A percentile compares a stretch with the other conserved stretches of the same genome.
Conservation (phyloP, 73 alveolate species). For the Paramecium tetraurelia region DNA sequence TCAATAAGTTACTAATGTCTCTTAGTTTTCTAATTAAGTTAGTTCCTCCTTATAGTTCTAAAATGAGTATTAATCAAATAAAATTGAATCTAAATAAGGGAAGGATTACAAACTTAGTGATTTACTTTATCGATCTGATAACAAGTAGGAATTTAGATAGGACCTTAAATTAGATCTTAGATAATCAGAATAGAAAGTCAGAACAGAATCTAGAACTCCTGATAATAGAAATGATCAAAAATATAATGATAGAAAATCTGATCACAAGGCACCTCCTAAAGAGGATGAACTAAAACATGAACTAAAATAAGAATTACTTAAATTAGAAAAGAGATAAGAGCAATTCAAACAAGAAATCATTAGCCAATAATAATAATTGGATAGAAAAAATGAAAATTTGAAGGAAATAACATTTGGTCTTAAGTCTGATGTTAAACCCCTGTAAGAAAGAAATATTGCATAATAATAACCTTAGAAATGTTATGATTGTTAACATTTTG, state of each 20-base stretch:
- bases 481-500: slow-evolving; percentile 7
- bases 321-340: neutral
- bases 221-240: neutral
- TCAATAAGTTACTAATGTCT: neutral
- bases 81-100: neutral
- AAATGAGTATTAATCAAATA: neutral
- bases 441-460: neutral
- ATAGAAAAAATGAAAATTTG: neutral
- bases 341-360: neutral
- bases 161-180: neutral
- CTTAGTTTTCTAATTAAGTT: neutral
- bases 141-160: neutral
- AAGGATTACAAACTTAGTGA: neutral
- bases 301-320: neutral
- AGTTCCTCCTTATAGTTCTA: neutral
- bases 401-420: neutral
- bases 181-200: neutral
- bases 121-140: neutral
- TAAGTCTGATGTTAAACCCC: neutral
- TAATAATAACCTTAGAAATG: neutral
- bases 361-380: neutral
- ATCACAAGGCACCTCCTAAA: neutral
- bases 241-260: neutral
- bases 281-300: neutral
- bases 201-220: neutral